Conservation (phyloP, 495 filamentous ascomycete genomes). For the Apodospora peruviana region DNA sequence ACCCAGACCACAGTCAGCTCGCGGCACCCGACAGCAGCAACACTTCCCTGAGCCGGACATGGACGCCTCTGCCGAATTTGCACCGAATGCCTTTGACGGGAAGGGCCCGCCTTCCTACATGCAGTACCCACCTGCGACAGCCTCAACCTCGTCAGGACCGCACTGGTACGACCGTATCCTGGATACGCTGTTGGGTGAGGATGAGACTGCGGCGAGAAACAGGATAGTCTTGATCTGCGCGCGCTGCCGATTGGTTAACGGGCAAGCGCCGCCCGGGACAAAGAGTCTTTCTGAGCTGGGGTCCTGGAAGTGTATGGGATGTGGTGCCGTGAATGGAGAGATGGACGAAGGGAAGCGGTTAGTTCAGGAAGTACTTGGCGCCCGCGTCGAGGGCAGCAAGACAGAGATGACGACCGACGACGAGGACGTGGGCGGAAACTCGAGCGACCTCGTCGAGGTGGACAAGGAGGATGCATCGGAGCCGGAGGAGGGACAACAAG, state of each 20-base stretch:
- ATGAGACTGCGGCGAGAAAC: slow-evolving; percentile 89
- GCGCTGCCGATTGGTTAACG: slow-evolving; percentile 84
- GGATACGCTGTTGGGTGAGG: slow-evolving; percentile 88
- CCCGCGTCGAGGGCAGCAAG: neutral
- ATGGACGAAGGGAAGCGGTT: slow-evolving; percentile 62
- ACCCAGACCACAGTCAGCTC: neutral
- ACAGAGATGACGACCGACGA: slow-evolving; percentile 20
- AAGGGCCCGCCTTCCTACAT: slow-evolving; percentile 26
- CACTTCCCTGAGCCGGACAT: slow-evolving; percentile 21
- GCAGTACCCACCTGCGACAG: slow-evolving; percentile 30
- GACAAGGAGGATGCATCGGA: slow-evolving; percentile 28
- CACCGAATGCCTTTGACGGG: slow-evolving; percentile 52
- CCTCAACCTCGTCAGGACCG: slow-evolving; percentile 41
- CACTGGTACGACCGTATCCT: slow-evolving; percentile 93
- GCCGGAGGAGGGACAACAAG: no score
- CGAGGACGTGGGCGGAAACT: slow-evolving; percentile 26
- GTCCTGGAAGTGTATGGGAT: slow-evolving; percentile 82
- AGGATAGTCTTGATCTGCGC: slow-evolving; percentile 82
- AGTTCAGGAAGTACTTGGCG: slow-evolving; percentile 42
- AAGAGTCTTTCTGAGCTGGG: slow-evolving; percentile 75
- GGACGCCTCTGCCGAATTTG: slow-evolving; percentile 44
- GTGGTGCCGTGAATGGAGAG: slow-evolving; percentile 77
- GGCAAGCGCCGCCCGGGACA: slow-evolving; percentile 87
- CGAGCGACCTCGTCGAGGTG: slow-evolving; percentile 33
- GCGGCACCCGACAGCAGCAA: slow-evolving; percentile 12